Evolutionary conservation across 139 green algal genomes (phyloP).

Genomic region (Parachlorella kessleri): DNA sequence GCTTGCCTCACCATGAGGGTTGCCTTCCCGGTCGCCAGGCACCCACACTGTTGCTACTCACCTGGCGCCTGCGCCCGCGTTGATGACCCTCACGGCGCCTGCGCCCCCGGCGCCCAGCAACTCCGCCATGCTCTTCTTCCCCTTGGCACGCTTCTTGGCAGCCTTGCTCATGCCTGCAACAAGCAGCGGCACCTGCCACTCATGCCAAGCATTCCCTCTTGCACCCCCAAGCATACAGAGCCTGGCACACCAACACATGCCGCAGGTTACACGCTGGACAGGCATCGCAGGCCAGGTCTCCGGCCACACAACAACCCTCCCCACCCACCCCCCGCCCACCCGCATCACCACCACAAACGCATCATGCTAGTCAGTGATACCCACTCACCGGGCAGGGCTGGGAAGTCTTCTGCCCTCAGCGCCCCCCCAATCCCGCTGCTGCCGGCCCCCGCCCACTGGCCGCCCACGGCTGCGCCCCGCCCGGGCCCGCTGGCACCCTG

Average conservation of each 20-base stretch:
- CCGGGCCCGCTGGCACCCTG: conserved; percentile 26
- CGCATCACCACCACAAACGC: too few relatives aligned
- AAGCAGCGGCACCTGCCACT: too few relatives aligned
- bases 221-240: too few relatives aligned
- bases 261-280: too few relatives aligned
- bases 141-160: conserved; percentile 50
- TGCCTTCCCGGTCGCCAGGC: not conserved
- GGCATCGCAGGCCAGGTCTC: too few relatives aligned
- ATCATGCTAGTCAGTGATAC: too few relatives aligned
- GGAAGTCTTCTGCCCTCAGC: conserved; percentile 64
- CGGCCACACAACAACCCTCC: too few relatives aligned
- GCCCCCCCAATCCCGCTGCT: not conserved
- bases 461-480: not conserved
- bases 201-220: too few relatives aligned
- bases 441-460: conserved; percentile 44
- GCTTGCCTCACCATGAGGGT: too few relatives aligned
- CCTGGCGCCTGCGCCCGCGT: conserved; percentile 12
- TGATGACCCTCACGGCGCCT: conserved; percentile 18
- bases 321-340: too few relatives aligned
- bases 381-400: conserved; percentile 48
- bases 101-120: conserved; percentile 22
- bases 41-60: not conserved
- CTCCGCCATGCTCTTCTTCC: conserved; percentile 40
- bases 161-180: conserved; percentile 49
- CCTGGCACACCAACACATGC: too few relatives aligned